A percentile compares a stretch with the other conserved stretches of the same genome.
Evolutionary conservation across 1,284 basidiomycete species (phyloP).

Genomic region (Leccinum griseonigrum): DNA sequence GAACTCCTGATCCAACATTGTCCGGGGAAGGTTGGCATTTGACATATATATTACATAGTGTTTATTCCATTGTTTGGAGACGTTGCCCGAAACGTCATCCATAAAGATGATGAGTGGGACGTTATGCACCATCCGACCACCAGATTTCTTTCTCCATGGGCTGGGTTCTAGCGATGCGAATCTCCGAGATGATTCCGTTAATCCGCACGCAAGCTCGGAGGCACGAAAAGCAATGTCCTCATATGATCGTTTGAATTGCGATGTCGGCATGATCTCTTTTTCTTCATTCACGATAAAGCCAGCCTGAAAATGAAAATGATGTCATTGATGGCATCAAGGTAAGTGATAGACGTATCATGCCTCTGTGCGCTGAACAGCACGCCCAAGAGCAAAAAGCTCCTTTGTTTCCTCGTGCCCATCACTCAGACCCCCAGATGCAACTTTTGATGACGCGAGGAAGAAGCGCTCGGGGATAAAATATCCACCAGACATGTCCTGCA

Average conservation of each 20-base stretch:
- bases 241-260: not conserved
- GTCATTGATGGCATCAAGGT: not conserved
- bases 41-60: constrained; percentile 30
- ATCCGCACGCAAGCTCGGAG: not conserved
- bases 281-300: not conserved
- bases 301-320: not conserved
- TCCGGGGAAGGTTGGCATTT: constrained; percentile 12
- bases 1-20: constrained; percentile 27
- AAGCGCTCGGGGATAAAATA: constrained; percentile 27
- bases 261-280: not conserved
- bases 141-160: not conserved
- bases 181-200: not conserved
- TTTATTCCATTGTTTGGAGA: constrained; percentile 36
- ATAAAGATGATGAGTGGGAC: constrained; percentile 28
- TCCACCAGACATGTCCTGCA: constrained; percentile 1
- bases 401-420: not conserved
- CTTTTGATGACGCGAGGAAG: constrained; percentile 8
- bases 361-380: not conserved
- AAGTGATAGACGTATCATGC: not conserved
- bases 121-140: constrained; percentile 9
- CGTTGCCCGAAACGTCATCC: constrained; percentile 35
- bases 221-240: not conserved
- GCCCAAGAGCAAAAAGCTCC: not conserved
- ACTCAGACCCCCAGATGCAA: not conserved
- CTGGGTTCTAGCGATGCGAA: not conserved